Evolutionary conservation across 2,329 filamentous ascomycete species (phyloP).

Genomic region (Fusarium nematophilum): DNA sequence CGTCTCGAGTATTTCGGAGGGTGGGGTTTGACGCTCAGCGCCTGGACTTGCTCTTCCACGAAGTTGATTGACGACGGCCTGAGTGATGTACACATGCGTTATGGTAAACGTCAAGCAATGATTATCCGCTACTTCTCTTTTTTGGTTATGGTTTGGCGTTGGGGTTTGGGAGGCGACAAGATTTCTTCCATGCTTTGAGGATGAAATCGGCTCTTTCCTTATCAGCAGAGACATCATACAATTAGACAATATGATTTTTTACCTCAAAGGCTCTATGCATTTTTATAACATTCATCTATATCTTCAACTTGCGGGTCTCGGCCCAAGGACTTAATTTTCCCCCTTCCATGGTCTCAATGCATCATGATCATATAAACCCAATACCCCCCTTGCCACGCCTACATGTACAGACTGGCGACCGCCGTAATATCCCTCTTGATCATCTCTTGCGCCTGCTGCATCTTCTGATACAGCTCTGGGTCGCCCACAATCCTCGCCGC

Average conservation of each 20-base stretch:
- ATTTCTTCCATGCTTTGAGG: slow-evolving; percentile 23
- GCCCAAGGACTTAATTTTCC: neutral
- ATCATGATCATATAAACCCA: neutral
- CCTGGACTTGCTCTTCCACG: neutral
- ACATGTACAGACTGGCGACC: slow-evolving; percentile 90
- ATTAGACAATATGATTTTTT: slow-evolving; percentile 17
- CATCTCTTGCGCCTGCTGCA: slow-evolving; percentile 96
- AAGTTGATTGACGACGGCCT: neutral
- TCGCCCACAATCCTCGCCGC: slow-evolving; percentile 95
- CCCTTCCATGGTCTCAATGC: neutral
- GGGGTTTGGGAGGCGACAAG: slow-evolving; percentile 31
- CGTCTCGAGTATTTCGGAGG: neutral
- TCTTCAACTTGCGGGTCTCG: neutral
- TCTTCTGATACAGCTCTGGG: slow-evolving; percentile 92
- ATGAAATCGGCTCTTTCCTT: slow-evolving; percentile 17
- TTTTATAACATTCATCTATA: neutral
- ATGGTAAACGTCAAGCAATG: slow-evolving; percentile 2
- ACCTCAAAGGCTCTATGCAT: neutral
- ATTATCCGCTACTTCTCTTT: slow-evolving; percentile 10
- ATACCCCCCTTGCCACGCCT: slow-evolving; percentile 34
- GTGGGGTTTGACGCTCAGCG: neutral
- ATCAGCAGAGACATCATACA: slow-evolving; percentile 12
- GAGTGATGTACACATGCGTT: slow-evolving; percentile 3
- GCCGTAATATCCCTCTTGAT: slow-evolving; percentile 97
- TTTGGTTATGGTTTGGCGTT: slow-evolving; percentile 41